Conservation (phyloP, 2,329 filamentous ascomycete genomes). For the Pseudonectria buxi region DNA sequence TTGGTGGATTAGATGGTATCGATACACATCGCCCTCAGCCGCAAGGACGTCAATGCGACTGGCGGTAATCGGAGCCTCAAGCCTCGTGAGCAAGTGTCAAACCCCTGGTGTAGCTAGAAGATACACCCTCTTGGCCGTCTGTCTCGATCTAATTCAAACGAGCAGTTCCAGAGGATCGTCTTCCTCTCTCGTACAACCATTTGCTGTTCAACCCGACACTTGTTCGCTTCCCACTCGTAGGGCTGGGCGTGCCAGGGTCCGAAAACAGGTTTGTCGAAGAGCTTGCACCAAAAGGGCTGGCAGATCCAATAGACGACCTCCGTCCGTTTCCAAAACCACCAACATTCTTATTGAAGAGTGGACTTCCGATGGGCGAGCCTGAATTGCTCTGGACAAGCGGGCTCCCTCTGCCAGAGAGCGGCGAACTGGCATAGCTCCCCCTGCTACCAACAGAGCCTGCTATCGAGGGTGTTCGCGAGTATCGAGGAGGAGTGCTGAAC, state of each 20-base stretch:
- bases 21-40: slow-evolving; percentile 10
- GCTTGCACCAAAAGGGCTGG: slow-evolving; percentile 45
- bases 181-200: slow-evolving; percentile 86
- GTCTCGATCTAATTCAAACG: slow-evolving; percentile 28
- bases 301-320: slow-evolving; percentile 57
- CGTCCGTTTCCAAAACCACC: slow-evolving; percentile 41
- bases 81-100: no score
- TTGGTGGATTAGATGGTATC: slow-evolving; percentile 9
- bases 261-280: slow-evolving; percentile 42
- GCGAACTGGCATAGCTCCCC: slow-evolving; percentile 51
- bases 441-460: slow-evolving; percentile 55
- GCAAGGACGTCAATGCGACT: slow-evolving; percentile 10
- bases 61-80: slow-evolving; percentile 1
- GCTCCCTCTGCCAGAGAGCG: slow-evolving; percentile 50
- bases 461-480: slow-evolving; percentile 66
- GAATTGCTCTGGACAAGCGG: slow-evolving; percentile 29
- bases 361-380: slow-evolving; percentile 38
- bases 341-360: slow-evolving; percentile 63
- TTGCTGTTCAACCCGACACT: slow-evolving; percentile 81
- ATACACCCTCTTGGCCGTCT: no score
- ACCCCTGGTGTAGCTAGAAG: no score
- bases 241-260: slow-evolving; percentile 65
- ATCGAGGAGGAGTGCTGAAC: slow-evolving; percentile 82
- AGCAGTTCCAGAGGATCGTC: slow-evolving; percentile 44
- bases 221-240: slow-evolving; percentile 57